Conservation (phyloP, 805 yeast species). For the Middelhovenomyces tepae region DNA sequence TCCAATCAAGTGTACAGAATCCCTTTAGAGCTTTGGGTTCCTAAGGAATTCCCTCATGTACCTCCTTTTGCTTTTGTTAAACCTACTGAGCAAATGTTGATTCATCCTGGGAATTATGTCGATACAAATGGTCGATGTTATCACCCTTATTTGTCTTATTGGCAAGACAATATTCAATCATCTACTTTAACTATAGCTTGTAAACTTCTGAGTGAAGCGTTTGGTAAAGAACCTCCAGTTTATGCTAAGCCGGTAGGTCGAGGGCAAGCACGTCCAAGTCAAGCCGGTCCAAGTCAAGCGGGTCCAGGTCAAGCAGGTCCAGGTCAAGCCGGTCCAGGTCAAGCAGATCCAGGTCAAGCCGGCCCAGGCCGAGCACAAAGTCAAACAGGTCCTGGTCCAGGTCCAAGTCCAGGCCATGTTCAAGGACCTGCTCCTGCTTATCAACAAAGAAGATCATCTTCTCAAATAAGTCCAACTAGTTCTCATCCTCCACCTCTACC, state of each 20-base stretch:
- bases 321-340: constrained; percentile 2
- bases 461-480: background rate
- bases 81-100: constrained; percentile 39
- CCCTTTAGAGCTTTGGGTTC: constrained; percentile 72
- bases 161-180: constrained; percentile 35
- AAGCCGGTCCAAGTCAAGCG: constrained; percentile 1
- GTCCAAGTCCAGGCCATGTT: no score
- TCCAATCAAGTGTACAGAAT: constrained; percentile 30
- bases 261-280: constrained; percentile 3
- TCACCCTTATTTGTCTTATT: constrained; percentile 56
- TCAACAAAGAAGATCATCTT: no score
- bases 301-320: constrained; percentile 4
- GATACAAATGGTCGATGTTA: constrained; percentile 66
- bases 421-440: no score
- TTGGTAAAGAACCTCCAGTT: constrained; percentile 40
- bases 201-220: constrained; percentile 26
- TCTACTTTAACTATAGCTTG: constrained; percentile 28
- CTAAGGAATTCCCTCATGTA: constrained; percentile 56
- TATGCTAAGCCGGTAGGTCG: constrained; percentile 25
- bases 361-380: no score
- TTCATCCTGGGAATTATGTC: constrained; percentile 55
- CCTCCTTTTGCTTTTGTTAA: constrained; percentile 62
- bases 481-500: constrained; percentile 14
- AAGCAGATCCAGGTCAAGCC: constrained; percentile 3
- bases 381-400: no score